phyloP scores from a whole-genome alignment of 2,329 filamentous ascomycete species.

The Ophiostoma ulmi region DNA sequence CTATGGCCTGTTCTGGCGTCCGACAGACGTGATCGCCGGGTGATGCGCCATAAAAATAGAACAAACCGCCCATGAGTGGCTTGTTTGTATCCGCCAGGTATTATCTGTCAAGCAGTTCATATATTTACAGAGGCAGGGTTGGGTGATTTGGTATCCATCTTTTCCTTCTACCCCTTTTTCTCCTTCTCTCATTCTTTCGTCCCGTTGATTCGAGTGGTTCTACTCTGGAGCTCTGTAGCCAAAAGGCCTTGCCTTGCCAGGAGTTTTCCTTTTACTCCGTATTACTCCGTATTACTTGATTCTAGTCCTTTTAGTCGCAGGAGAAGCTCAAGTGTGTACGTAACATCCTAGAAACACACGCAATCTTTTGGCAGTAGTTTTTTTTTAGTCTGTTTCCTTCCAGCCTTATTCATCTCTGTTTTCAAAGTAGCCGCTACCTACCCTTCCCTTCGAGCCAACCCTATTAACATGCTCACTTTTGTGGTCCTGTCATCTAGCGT shows the following conservation, averaged over 20 bases:
- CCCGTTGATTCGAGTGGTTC: not conserved
- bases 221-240: too few relatives aligned
- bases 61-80: not conserved
- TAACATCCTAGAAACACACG: conserved; percentile 5
- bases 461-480: not conserved
- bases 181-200: not conserved
- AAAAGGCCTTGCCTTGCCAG: not conserved
- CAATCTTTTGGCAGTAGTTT: not conserved
- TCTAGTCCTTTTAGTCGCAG: not conserved
- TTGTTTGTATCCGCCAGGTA: not conserved
- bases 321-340: not conserved
- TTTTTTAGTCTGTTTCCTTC: conserved; percentile 5
- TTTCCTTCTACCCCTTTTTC: not conserved
- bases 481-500: not conserved
- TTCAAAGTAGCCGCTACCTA: not conserved
- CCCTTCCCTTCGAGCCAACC: not conserved
- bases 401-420: not conserved
- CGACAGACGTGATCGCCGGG: conserved; percentile 7
- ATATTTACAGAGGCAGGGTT: not conserved
- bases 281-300: not conserved
- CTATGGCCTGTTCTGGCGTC: conserved; percentile 1
- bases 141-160: not conserved
- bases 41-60: conserved; percentile 12
- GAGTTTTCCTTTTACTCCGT: not conserved
- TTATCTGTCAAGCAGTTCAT: not conserved